phyloP scores from a whole-genome alignment of 2,329 filamentous ascomycete genomes.

The Beauveria sp. region DNA sequence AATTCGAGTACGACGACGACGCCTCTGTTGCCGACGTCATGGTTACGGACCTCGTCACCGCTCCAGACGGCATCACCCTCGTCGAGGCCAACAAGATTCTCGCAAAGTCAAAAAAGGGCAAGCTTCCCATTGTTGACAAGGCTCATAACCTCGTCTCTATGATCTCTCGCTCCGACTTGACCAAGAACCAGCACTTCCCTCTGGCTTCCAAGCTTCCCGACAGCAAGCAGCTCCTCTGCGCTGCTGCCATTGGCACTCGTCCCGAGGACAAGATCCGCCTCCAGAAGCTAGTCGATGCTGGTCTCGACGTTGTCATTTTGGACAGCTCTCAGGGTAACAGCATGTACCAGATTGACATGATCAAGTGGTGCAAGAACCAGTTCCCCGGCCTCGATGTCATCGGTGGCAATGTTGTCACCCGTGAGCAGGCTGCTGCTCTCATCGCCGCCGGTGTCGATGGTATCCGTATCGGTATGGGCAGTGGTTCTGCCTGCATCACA shows the following conservation, averaged over 20 bases:
- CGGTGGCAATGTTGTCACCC: conserved; percentile 95
- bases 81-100: conserved; percentile 88
- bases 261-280: conserved; percentile 87
- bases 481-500: conserved; percentile 95
- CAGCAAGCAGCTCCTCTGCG: conserved; percentile 95
- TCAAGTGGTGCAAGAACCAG: conserved; percentile 87
- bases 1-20: conserved; percentile 75
- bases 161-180: conserved; percentile 89
- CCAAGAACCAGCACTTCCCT: conserved; percentile 97
- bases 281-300: conserved; percentile 83
- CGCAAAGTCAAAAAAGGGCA: conserved; percentile 97
- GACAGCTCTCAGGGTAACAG: conserved; percentile 98
- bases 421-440: conserved; percentile 85
- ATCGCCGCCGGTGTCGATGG: conserved; percentile 94
- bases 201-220: conserved; percentile 92
- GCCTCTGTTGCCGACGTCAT: conserved; percentile 82
- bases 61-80: conserved; percentile 74
- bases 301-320: conserved; percentile 88
- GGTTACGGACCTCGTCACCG: conserved; percentile 91
- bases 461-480: conserved; percentile 97
- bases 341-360: conserved; percentile 98
- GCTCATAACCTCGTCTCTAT: conserved; percentile 82
- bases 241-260: conserved; percentile 89
- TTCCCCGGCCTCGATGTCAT: conserved; percentile 88
- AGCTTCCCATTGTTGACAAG: conserved; percentile 85